Conservation (phyloP, 148 eudicot genomes). For the Camellia sinensis region DNA sequence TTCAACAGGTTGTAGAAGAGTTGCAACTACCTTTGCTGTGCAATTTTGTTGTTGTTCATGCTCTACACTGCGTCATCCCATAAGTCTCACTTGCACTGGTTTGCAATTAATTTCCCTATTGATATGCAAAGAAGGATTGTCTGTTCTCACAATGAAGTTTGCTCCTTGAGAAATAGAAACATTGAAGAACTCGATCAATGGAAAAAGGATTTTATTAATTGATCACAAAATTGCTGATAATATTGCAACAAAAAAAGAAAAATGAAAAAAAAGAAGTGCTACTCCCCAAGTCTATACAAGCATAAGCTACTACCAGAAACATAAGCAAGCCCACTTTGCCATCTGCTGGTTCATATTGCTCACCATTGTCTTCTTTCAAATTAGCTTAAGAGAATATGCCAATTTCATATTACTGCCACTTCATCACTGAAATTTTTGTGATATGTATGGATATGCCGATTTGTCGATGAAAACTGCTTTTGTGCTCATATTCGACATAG, state of each 20-base stretch:
- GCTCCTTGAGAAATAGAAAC: background rate
- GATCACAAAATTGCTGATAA: background rate
- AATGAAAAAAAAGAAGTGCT: background rate
- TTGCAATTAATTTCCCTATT: too few species aligned
- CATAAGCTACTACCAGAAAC: background rate
- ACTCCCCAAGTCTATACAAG: background rate
- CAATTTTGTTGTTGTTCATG: too few species aligned
- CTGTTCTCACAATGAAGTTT: background rate
- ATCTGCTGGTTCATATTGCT: background rate
- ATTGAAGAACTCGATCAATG: background rate
- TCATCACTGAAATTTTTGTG: too few species aligned
- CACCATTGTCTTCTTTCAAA: background rate
- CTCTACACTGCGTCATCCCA: too few species aligned
- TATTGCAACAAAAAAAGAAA: background rate
- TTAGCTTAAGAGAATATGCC: slow-evolving; percentile 4
- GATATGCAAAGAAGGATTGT: too few species aligned
- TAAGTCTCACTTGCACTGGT: too few species aligned
- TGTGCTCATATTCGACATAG: too few species aligned
- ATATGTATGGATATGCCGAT: too few species aligned
- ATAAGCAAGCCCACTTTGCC: background rate
- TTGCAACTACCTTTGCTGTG: too few species aligned
- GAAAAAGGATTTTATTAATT: too few species aligned
- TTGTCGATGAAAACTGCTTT: too few species aligned
- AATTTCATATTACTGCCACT: background rate
- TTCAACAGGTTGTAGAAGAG: too few species aligned